These are phyloP conservation scores for Acanthamoeba culbertsoni DNA, from an alignment of 208 protist genomes.

Conservation along the genomic window DNA sequence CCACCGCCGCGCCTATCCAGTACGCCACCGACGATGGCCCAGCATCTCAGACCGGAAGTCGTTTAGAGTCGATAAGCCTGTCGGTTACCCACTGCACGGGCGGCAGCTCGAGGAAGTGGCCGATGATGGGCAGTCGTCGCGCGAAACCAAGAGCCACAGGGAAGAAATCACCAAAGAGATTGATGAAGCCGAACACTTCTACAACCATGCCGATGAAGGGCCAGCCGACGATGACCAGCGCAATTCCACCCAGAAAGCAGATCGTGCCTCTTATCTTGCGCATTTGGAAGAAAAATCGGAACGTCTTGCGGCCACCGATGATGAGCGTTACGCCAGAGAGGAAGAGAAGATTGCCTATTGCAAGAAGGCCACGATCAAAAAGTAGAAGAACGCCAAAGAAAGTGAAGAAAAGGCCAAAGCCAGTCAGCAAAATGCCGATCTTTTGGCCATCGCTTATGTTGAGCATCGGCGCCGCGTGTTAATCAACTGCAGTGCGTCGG, in stretches of 20 bases:
- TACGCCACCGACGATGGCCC: no score
- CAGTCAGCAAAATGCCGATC: slow-evolving; percentile 81
- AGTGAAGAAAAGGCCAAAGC: slow-evolving; percentile 78
- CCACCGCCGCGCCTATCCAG: no score
- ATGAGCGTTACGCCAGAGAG: slow-evolving; percentile 74
- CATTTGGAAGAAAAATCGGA: slow-evolving; percentile 78
- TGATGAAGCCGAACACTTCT: slow-evolving; percentile 81
- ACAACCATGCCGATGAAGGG: slow-evolving; percentile 78
- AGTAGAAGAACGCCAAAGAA: slow-evolving; percentile 81
- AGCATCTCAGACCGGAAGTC: background rate
- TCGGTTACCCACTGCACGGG: background rate
- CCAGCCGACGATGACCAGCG: slow-evolving; percentile 74
- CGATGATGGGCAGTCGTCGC: slow-evolving; percentile 74
- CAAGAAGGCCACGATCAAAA: slow-evolving; percentile 80
- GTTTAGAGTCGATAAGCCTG: background rate
- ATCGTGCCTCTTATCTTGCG: slow-evolving; percentile 72
- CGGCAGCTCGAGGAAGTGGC: slow-evolving; percentile 66
- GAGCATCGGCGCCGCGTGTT: background rate
- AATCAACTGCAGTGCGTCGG: no score
- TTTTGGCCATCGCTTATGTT: slow-evolving; percentile 65
- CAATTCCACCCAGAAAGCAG: slow-evolving; percentile 76
- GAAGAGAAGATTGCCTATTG: slow-evolving; percentile 83
- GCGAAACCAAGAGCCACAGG: slow-evolving; percentile 73
- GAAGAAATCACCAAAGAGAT: slow-evolving; percentile 83
- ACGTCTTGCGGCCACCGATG: slow-evolving; percentile 77